Conservation (phyloP, 1,284 basidiomycete genomes). For the Apiotrichum laibachii region DNA sequence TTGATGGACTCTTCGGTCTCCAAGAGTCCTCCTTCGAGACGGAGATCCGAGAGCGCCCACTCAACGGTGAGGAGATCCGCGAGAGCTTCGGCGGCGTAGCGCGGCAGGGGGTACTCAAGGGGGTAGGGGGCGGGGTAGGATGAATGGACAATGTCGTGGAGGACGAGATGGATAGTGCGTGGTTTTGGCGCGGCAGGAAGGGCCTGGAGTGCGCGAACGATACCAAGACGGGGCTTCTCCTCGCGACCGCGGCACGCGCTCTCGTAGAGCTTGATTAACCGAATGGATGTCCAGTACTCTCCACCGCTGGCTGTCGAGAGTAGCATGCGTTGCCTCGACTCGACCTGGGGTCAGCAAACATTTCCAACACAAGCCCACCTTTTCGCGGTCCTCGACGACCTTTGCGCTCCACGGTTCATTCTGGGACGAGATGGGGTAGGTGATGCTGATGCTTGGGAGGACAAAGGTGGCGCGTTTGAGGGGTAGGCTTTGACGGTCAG, state of each 20-base stretch:
- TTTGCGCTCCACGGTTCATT: conserved; percentile 73
- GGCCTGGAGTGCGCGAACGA: conserved; percentile 66
- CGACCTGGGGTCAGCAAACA: conserved; percentile 43
- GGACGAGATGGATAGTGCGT: conserved; percentile 37
- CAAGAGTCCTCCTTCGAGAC: conserved; percentile 70
- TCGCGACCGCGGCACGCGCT: conserved; percentile 49
- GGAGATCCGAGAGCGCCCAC: conserved; percentile 79
- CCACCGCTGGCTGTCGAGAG: conserved; percentile 40
- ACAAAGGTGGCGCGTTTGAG: conserved; percentile 83
- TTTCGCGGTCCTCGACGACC: conserved; percentile 53
- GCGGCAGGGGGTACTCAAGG: conserved; percentile 59
- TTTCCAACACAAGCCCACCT: conserved; percentile 33
- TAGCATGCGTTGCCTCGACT: conserved; percentile 63
- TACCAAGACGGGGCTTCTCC: conserved; percentile 62
- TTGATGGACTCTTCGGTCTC: conserved; percentile 79
- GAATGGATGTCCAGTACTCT: conserved; percentile 49
- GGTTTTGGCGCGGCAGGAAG: conserved; percentile 33
- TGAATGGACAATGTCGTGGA: conserved; percentile 22
- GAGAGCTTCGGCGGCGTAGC: conserved; percentile 69
- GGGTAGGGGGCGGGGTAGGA: conserved; percentile 21
- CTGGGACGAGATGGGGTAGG: conserved; percentile 77
- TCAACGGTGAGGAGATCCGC: conserved; percentile 85
- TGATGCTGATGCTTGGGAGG: conserved; percentile 71
- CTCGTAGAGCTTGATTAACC: conserved; percentile 48
- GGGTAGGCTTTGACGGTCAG: conserved; percentile 52